Percentiles rank a stretch among this genome's conserved stretches.
Evolutionary conservation across 2,329 filamentous ascomycete genomes (phyloP).

Genomic region (Xylaria sp.): DNA sequence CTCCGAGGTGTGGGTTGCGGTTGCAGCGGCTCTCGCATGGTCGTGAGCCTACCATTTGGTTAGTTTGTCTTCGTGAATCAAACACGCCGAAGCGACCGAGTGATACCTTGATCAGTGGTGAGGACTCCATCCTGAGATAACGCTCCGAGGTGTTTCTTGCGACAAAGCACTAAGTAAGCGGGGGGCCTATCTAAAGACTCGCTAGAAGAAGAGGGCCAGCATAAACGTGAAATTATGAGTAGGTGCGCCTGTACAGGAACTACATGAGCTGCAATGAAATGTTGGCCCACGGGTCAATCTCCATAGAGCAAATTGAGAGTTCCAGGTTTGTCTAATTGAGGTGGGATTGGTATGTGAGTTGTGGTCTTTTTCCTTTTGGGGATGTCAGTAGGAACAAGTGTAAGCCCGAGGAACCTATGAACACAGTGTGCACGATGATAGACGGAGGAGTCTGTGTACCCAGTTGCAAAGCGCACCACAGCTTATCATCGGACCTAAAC

Average conservation of each 20-base stretch:
- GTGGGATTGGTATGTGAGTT: slow-evolving; percentile 9
- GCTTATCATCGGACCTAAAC: background rate
- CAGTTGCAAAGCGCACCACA: background rate
- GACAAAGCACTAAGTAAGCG: slow-evolving; percentile 1
- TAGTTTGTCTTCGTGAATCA: slow-evolving; percentile 20
- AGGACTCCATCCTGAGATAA: slow-evolving; percentile 69
- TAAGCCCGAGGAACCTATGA: background rate
- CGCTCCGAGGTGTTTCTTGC: slow-evolving; percentile 1
- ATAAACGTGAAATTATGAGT: background rate
- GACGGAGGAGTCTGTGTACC: background rate
- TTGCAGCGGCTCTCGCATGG: slow-evolving; percentile 85
- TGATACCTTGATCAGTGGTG: slow-evolving; percentile 73
- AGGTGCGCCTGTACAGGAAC: background rate
- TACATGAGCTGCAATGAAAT: background rate
- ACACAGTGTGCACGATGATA: background rate
- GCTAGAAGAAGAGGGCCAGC: background rate
- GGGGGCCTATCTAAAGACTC: slow-evolving; percentile 6
- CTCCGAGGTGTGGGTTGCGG: slow-evolving; percentile 78
- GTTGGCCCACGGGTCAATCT: slow-evolving; percentile 11
- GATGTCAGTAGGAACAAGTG: background rate
- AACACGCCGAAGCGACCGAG: background rate
- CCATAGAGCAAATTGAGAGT: background rate
- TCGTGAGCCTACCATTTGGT: slow-evolving; percentile 75
- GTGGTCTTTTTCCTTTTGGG: slow-evolving; percentile 2
- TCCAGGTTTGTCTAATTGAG: background rate